phyloP scores from a whole-genome alignment of 1,284 basidiomycete species.

The Leucocoprinus gongylophorus region DNA sequence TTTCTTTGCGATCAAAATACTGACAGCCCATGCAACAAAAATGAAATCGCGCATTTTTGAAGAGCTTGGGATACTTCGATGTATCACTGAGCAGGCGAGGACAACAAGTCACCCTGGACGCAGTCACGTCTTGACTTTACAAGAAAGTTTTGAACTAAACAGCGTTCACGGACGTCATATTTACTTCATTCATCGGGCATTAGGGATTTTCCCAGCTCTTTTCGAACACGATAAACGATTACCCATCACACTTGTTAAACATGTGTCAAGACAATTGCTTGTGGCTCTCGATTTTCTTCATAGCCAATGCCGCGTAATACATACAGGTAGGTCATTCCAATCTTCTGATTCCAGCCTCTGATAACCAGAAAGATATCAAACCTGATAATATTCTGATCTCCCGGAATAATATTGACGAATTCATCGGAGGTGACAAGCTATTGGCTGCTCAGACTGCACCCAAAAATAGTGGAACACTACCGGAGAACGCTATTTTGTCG shows the following conservation, averaged over 20 bases:
- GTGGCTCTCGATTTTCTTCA: slow-evolving; percentile 44
- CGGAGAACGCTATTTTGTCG: background rate
- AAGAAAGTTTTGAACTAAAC: slow-evolving; percentile 35
- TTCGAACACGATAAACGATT: slow-evolving; percentile 34
- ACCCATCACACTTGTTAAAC: slow-evolving; percentile 26
- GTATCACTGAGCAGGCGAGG: slow-evolving; percentile 23
- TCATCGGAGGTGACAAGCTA: background rate
- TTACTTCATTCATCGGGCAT: slow-evolving; percentile 43
- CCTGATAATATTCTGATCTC: slow-evolving; percentile 18
- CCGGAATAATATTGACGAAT: background rate
- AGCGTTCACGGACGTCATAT: slow-evolving; percentile 35
- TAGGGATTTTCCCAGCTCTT: slow-evolving; percentile 31
- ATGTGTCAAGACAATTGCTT: slow-evolving; percentile 39
- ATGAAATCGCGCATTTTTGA: background rate
- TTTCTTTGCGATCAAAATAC: slow-evolving; percentile 1
- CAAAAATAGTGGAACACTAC: too few relatives aligned
- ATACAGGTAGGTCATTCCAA: slow-evolving; percentile 19
- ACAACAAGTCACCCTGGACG: slow-evolving; percentile 30
- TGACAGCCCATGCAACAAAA: background rate
- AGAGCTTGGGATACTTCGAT: slow-evolving; percentile 16
- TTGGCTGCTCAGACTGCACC: background rate
- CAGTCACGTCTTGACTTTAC: slow-evolving; percentile 19
- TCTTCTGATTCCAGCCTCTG: background rate
- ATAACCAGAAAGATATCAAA: slow-evolving; percentile 16
- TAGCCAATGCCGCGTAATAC: slow-evolving; percentile 36